These are phyloP conservation scores for Gossypium lobatum DNA, from an alignment of 441 rosid genomes.

Conservation along the genomic window DNA sequence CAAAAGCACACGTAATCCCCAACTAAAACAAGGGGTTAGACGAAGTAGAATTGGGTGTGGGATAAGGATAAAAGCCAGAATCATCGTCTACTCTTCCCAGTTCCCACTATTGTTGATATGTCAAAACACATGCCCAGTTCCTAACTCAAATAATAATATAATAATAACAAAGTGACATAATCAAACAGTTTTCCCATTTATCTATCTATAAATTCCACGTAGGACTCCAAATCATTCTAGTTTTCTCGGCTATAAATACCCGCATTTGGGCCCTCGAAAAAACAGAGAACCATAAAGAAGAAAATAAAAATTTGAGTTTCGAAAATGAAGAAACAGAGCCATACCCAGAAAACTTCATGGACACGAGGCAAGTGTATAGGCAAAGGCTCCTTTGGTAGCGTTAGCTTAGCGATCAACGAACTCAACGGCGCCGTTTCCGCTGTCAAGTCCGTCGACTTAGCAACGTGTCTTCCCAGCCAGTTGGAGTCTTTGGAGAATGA, in stretches of 20 bases:
- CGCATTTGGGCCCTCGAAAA: conserved; percentile 4
- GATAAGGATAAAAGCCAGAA: conserved; percentile 21
- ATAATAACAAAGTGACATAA: neutral
- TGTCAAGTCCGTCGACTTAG: conserved; percentile 37
- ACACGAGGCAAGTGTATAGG: conserved; percentile 38
- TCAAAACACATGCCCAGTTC: conserved; percentile 11
- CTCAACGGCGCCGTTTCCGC: conserved; percentile 30
- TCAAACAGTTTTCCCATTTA: conserved; percentile 15
- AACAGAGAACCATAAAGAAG: neutral
- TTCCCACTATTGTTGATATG: neutral
- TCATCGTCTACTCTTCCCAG: neutral
- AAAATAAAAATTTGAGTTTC: neutral
- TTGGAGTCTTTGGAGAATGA: conserved; percentile 38
- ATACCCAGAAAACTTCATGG: conserved; percentile 25
- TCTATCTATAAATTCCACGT: conserved; percentile 27
- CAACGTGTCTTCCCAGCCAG: conserved; percentile 19
- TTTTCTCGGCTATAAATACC: neutral
- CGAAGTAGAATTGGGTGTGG: conserved; percentile 9
- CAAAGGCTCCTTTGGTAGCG: conserved; percentile 43
- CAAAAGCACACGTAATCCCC: neutral
- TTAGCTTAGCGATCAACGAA: conserved; percentile 26
- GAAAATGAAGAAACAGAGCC: conserved; percentile 7
- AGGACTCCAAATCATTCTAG: neutral
- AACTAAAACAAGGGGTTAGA: conserved; percentile 16
- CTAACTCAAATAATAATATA: neutral